Evolutionary conservation across 495 filamentous ascomycete genomes (phyloP), one percentile per base, ranked within the genome.

Genomic region (Penicillium steckii): DNA sequence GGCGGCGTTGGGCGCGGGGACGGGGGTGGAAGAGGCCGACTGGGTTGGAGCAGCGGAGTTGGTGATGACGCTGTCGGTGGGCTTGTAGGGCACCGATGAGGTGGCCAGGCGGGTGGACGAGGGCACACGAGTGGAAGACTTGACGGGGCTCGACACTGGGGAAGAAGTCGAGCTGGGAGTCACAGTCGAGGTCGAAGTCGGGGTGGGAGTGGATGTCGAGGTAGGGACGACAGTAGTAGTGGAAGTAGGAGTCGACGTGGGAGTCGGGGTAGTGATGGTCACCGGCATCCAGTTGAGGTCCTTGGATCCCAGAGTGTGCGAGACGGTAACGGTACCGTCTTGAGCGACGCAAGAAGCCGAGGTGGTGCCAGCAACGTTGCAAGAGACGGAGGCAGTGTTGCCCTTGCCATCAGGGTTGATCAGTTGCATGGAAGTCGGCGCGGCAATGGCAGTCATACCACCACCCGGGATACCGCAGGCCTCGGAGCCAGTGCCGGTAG

Each of bases 351-450:
- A 73, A 26, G 61, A 65, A 41, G 66, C 53, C 44, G 55, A 66
- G 52, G 70, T 71, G 37, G 65, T 67, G 46, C 64, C 58, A 8
- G 53, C 51, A 50, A 64, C 32, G n/a, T 56, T 52, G 68, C 70
- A 73, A 37, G 59, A 60, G 52, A 68, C 41, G 37, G 52, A 60
- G 35, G 60, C 62, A 25, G 48, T 50, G 65, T 72, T 47, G 12
- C 13, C 24, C 8, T 21, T 57, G 40, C 40, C 32, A 40, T 56
- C 42, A 33, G 46, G 44, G 42, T 66, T 57, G 33, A 49, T 24
- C 46, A 66, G 40, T 41, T 60, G 48, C 30, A 53, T 47, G 4
- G 56, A 53, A 46, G 53, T 66, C 8, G 63, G 61, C 15, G 57
- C 57, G 8, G 63, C 52, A 23, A 66, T 59, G 19, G 55, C 63